Percentiles rank a stretch among this genome's conserved stretches.
Evolutionary conservation across 495 filamentous ascomycete genomes (phyloP).

Genomic region (Trichoderma orchidacearum): DNA sequence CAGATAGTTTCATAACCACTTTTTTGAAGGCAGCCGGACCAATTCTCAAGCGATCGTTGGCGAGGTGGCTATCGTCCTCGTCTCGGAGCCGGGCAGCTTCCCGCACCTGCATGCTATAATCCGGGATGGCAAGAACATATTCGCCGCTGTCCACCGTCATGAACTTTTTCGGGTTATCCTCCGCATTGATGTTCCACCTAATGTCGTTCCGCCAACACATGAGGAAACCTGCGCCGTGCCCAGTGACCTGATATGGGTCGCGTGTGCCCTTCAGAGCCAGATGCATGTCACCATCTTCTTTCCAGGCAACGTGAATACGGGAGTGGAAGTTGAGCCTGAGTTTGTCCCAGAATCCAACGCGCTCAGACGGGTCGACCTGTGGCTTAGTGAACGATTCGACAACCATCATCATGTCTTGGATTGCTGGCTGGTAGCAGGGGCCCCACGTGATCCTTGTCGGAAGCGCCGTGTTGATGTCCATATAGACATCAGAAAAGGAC

Average conservation of each 20-base stretch:
- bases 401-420: slow-evolving; percentile 99
- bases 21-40: slow-evolving; percentile 75
- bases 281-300: slow-evolving; percentile 90
- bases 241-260: slow-evolving; percentile 88
- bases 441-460: slow-evolving; percentile 94
- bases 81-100: slow-evolving; percentile 46
- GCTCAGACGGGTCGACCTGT: slow-evolving; percentile 83
- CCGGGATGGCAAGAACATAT: slow-evolving; percentile 85
- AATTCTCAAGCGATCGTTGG: slow-evolving; percentile 52
- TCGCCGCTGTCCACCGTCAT: slow-evolving; percentile 93
- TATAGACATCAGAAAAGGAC: slow-evolving; percentile 80
- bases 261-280: slow-evolving; percentile 83
- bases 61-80: slow-evolving; percentile 42
- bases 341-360: slow-evolving; percentile 98
- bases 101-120: slow-evolving; percentile 79
- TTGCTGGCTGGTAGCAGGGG: slow-evolving; percentile 91
- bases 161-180: slow-evolving; percentile 77
- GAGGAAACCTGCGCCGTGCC: slow-evolving; percentile 83
- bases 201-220: slow-evolving; percentile 98
- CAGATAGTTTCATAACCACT: slow-evolving; percentile 95
- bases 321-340: slow-evolving; percentile 92
- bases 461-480: slow-evolving; percentile 85
- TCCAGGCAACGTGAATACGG: slow-evolving; percentile 78
- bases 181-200: slow-evolving; percentile 65
- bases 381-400: slow-evolving; percentile 96